Evolutionary conservation across 1,139 yeast genomes (phyloP).

Genomic region (Candida pseudoviswanathii): DNA sequence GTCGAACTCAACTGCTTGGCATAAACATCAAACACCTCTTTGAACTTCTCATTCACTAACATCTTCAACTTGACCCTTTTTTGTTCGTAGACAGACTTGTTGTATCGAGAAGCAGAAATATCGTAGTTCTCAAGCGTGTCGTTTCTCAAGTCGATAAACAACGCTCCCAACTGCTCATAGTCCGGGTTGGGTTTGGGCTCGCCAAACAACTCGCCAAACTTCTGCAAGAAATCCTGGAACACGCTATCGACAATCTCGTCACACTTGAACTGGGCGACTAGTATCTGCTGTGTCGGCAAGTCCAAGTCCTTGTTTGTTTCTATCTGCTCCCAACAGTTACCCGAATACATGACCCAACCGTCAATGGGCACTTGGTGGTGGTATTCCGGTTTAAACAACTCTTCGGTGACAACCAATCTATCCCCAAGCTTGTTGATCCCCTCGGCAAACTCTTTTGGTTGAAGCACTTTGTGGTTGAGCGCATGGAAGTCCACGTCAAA

Average conservation of each 20-base stretch:
- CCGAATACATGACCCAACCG: conserved; percentile 94
- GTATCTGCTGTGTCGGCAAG: conserved; percentile 92
- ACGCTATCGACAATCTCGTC: conserved; percentile 74
- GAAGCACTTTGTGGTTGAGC: conserved; percentile 82
- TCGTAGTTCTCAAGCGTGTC: conserved; percentile 60
- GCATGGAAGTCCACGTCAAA: conserved; percentile 85
- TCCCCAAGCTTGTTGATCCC: conserved; percentile 71
- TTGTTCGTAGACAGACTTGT: conserved; percentile 61
- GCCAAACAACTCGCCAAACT: conserved; percentile 26
- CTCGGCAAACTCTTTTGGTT: conserved; percentile 67
- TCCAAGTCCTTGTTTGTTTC: conserved; percentile 91
- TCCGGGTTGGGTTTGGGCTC: conserved; percentile 23
- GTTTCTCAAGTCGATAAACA: conserved; percentile 42
- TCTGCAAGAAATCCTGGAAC: conserved; percentile 47
- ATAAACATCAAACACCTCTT: conserved; percentile 43
- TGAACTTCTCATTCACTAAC: conserved; percentile 48
- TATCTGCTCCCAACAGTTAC: conserved; percentile 92
- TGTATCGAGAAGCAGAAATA: conserved; percentile 71
- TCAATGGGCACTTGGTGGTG: conserved; percentile 90
- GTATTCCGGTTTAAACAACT: conserved; percentile 67
- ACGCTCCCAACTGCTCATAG: conserved; percentile 41
- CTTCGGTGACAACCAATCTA: conserved; percentile 41
- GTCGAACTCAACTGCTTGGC: conserved; percentile 23
- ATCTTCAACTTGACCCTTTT: conserved; percentile 52
- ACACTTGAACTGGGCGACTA: conserved; percentile 93